Evolutionary conservation across 441 rosid genomes (phyloP).

Genomic region (Pelargonium citronellum): DNA sequence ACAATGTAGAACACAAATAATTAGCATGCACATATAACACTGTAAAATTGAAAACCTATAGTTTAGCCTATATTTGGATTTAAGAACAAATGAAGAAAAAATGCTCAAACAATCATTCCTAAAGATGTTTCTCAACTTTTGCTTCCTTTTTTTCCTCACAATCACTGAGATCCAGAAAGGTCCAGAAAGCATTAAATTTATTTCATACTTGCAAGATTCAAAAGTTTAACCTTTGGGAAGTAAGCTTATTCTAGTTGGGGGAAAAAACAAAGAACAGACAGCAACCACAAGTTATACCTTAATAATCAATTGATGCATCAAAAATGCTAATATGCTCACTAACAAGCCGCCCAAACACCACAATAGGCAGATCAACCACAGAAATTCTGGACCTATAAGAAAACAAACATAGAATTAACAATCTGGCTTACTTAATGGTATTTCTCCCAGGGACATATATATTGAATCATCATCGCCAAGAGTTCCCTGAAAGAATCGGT

Average conservation of each 20-base stretch:
- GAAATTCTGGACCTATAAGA: slow-evolving; percentile 20
- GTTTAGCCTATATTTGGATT: neutral
- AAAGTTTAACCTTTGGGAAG: neutral
- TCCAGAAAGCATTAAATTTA: neutral
- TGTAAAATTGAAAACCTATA: neutral
- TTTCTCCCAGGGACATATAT: slow-evolving; percentile 94
- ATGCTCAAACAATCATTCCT: neutral
- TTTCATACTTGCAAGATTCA: neutral
- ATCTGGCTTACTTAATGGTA: slow-evolving; percentile 76
- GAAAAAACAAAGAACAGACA: neutral
- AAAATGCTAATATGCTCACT: slow-evolving; percentile 10
- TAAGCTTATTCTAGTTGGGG: neutral
- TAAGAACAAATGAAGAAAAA: neutral
- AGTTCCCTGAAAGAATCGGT: slow-evolving; percentile 52
- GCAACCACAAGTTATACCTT: slow-evolving; percentile 10
- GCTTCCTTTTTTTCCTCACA: neutral
- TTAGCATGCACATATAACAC: neutral
- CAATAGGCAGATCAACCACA: slow-evolving; percentile 18
- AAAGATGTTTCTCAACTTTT: neutral
- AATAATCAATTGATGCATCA: slow-evolving; percentile 18
- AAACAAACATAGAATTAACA: slow-evolving; percentile 27
- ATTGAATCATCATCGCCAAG: slow-evolving; percentile 82
- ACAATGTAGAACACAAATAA: neutral
- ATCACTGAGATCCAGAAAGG: neutral
- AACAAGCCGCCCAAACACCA: slow-evolving; percentile 13